Evolutionary conservation across 306 rosid species (phyloP), one percentile per base, ranked within the genome.

Genomic region (Elaeagnus macrophylla): DNA sequence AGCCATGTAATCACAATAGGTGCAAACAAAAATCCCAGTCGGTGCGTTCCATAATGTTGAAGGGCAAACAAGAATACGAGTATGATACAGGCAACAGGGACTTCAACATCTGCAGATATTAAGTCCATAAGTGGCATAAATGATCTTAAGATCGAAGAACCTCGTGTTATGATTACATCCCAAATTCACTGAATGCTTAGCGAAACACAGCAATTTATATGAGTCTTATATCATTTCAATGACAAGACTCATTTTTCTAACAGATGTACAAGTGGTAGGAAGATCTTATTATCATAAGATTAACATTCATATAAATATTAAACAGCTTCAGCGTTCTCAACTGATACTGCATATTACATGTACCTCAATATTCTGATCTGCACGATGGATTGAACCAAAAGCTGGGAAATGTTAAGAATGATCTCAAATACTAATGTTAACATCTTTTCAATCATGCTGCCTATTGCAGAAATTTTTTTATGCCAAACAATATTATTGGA

Each of bases 1-100:
- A 89, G 86, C 97, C 97, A 90, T 8, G 84, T 75, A 64, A 90
- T 25, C 67, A 90, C 97, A 45, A 89, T 71, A 5, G 97, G 97
- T 43, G 97, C 97, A 68, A 89, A 89, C 55, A 89, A 79, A 61
- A 76, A 77, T 36, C 95, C 97, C 6, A 89, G 65, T 6, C 95
- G 82, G 57, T 89, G 95, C 6, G 97, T 89, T 51, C 97, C 97
- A 9, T 83, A 89, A 72, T 89, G 97, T 76, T 89, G 97, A 48
- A 89, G 81, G 46, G 94, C 79, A 67, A 89, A 89, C 73, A 89
- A 54, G 76, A 89, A 63, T 6, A 89, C 7, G 72, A 89, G 86
- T 73, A 89, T 81, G 64, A 67, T 39, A 57, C 97, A 89, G 47
- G 97, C 89, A 57, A 81, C 85, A 3, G 97, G 97, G 63, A 89